Conservation (phyloP, 108 stramenopile genomes). For the Discostella stelligeroides region DNA sequence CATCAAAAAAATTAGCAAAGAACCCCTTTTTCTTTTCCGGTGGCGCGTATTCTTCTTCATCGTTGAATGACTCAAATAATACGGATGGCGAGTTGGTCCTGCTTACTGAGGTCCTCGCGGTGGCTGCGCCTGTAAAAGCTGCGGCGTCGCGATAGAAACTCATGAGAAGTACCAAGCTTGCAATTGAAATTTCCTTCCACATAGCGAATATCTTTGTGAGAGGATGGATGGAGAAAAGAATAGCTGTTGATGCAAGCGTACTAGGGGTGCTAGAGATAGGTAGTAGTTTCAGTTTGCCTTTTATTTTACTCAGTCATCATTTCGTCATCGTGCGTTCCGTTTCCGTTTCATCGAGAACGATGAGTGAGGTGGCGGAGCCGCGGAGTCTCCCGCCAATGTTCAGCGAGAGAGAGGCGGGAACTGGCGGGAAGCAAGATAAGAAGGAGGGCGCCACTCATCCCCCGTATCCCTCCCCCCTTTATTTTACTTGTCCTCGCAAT, state of each 20-base stretch:
- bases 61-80: conserved; percentile 28
- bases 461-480: too few relatives aligned
- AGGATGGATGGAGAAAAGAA: background rate
- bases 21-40: conserved; percentile 52
- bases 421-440: too few relatives aligned
- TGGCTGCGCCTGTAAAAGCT: background rate
- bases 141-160: background rate
- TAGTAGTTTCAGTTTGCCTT: background rate
- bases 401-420: too few relatives aligned
- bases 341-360: too few relatives aligned
- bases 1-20: conserved; percentile 75
- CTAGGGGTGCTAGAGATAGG: background rate
- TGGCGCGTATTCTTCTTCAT: conserved; percentile 15
- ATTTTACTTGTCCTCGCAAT: too few relatives aligned
- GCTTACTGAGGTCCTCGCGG: too few relatives aligned
- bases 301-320: background rate
- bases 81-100: background rate
- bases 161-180: too few relatives aligned
- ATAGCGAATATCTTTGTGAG: background rate
- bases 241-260: too few relatives aligned
- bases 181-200: background rate
- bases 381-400: too few relatives aligned
- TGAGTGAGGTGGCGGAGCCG: background rate
- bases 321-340: too few relatives aligned
- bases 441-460: too few relatives aligned